Evolutionary conservation across 805 yeast genomes (phyloP), one percentile per base, ranked within the genome.

Genomic region (Priceomyces melissophilus): DNA sequence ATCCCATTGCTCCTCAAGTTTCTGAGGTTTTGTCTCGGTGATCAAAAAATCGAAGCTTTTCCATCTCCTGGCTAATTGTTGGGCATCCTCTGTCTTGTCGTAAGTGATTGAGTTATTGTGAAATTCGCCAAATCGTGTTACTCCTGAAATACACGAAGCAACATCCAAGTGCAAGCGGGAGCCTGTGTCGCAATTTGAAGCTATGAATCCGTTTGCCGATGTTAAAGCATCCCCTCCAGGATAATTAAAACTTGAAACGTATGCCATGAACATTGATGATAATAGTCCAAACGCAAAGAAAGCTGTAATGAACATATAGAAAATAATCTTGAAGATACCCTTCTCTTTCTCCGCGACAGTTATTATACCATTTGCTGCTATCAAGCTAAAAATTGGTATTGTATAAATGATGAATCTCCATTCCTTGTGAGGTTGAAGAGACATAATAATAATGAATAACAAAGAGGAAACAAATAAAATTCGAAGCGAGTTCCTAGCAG

Each of bases 341-440:
- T 50, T 32, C 46, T 54, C 47, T 25, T 52, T 55, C 23, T 37
- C 37, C 40, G 54, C 39, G 30, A 65, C 49, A 32, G 44, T 46
- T 1, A 75, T 60, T 11, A 82, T 73, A 5, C 86, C 87, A 34
- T 75, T 67, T 2, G 93, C 81, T 4, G 85, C 89, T 26, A 76
- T 55, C 13, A 84, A 51, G 0, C 84, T 78, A 43, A 87, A 58
- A 0, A 82, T 69, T 1, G 97, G 96, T 3, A 84, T 65, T 0
- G 81, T 67, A 59, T 90, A 91, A 12, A 84, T 68, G 31, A 91
- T 79, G 54, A 91, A 91, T 51, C 97, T 76, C 95, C 95, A 87
- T 67, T 91, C 98, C 58, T 91, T 91, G 53, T 91, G 97, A 2
- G 93, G 89, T 60, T 86, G 93, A 38, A 82, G 58, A 0, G 96